A percentile compares a stretch with the other conserved stretches of the same genome.
phyloP scores from a whole-genome alignment of 129 eudicot genomes.

The Lactuca saligna region DNA sequence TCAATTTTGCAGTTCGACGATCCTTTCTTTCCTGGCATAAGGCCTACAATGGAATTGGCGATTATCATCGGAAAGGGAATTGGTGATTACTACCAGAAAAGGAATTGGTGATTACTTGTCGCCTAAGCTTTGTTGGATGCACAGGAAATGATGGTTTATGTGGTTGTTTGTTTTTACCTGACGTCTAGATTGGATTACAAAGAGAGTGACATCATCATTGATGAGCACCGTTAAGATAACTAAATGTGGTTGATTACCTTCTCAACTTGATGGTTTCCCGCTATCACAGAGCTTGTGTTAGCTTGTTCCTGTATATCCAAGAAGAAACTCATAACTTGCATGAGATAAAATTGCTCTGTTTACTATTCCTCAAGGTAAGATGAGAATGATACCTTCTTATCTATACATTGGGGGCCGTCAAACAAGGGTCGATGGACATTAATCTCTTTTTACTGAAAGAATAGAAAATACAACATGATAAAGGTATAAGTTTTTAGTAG shows the following conservation, averaged over 20 bases:
- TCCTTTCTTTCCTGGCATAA: slow-evolving; percentile 80
- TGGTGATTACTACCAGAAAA: slow-evolving; percentile 7
- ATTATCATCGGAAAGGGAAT: neutral
- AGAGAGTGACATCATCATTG: slow-evolving; percentile 27
- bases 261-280: slow-evolving; percentile 37
- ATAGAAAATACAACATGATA: no score
- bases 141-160: slow-evolving; percentile 31
- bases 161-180: slow-evolving; percentile 29
- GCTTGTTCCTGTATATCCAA: slow-evolving; percentile 41
- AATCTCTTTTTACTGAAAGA: no score
- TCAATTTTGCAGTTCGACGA: slow-evolving; percentile 60
- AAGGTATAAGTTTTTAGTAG: no score
- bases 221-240: slow-evolving; percentile 14
- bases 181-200: slow-evolving; percentile 58
- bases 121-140: slow-evolving; percentile 74
- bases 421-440: no score
- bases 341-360: no score
- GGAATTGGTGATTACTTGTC: slow-evolving; percentile 46
- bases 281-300: slow-evolving; percentile 28
- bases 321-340: no score
- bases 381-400: no score
- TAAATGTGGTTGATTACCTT: slow-evolving; percentile 46
- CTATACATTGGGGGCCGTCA: no score
- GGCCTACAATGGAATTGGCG: slow-evolving; percentile 38
- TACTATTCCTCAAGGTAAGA: no score